A percentile compares a stretch with the other conserved stretches of the same genome.
Evolutionary conservation across 2,329 filamentous ascomycete genomes (phyloP).

Genomic region (Colletotrichum filicis): DNA sequence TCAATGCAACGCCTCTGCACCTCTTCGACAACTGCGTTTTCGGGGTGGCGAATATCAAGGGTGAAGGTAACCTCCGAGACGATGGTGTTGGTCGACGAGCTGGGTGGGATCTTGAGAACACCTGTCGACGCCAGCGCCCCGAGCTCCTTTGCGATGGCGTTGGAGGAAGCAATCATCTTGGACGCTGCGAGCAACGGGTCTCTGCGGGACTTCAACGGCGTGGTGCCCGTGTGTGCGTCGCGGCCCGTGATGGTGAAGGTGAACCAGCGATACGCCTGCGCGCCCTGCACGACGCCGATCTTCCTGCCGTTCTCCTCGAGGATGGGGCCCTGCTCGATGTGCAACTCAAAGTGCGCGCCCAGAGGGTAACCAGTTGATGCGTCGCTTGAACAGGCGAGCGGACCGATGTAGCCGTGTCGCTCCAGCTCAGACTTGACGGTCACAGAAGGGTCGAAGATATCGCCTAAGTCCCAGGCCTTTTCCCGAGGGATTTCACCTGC

Average conservation of each 20-base stretch:
- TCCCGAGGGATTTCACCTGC: constrained; percentile 73
- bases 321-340: constrained; percentile 86
- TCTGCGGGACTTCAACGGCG: constrained; percentile 71
- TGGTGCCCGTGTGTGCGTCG: constrained; percentile 81
- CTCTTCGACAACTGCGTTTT: constrained; percentile 27
- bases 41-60: constrained; percentile 36
- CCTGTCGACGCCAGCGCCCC: constrained; percentile 76
- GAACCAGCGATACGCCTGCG: constrained; percentile 82
- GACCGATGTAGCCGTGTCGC: constrained; percentile 77
- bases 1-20: constrained; percentile 39
- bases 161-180: constrained; percentile 74
- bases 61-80: constrained; percentile 34
- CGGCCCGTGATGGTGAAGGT: constrained; percentile 73
- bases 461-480: constrained; percentile 59
- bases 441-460: constrained; percentile 58
- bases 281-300: constrained; percentile 77
- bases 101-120: constrained; percentile 58
- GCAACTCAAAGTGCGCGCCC: constrained; percentile 83
- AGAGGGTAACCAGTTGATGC: constrained; percentile 56
- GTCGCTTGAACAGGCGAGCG: constrained; percentile 39
- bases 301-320: constrained; percentile 72
- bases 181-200: constrained; percentile 76
- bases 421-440: constrained; percentile 63
- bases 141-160: constrained; percentile 69
- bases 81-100: constrained; percentile 37